Evolutionary conservation across 345 rosid genomes (phyloP).

Genomic region (Gossypium longicalyx): DNA sequence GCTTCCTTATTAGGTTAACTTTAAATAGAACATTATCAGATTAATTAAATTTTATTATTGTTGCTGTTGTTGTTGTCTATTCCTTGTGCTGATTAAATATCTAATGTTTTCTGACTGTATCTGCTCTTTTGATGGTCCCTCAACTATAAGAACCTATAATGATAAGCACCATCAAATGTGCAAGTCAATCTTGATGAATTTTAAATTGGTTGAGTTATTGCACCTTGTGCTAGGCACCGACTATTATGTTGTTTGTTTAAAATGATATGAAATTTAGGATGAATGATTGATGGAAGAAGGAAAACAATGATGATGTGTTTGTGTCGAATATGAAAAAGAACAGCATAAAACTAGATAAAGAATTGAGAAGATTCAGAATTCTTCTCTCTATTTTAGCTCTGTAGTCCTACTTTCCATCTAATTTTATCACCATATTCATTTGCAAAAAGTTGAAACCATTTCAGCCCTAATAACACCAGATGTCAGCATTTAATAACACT

Average conservation of each 20-base stretch:
- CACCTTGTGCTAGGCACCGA: background rate
- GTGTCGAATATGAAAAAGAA: background rate
- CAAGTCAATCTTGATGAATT: background rate
- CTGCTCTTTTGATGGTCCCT: background rate
- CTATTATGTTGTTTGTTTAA: background rate
- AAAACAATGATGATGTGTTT: background rate
- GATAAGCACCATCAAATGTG: background rate
- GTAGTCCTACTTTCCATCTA: background rate
- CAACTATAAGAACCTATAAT: background rate
- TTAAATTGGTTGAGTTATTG: background rate
- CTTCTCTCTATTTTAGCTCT: background rate
- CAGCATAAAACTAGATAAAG: background rate
- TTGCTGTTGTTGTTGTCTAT: too few relatives aligned
- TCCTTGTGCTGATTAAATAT: background rate
- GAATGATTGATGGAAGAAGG: background rate
- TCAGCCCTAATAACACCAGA: background rate
- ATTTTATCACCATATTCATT: background rate
- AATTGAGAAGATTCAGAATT: background rate
- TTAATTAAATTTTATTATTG: too few relatives aligned
- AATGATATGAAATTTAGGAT: background rate
- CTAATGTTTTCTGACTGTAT: background rate
- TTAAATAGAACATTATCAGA: background rate
- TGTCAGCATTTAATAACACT: background rate
- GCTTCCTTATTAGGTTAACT: background rate
- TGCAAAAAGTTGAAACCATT: background rate